A percentile compares a stretch with the other conserved stretches of the same genome.
Conservation (phyloP, 108 stramenopile species). For the Asterionellopsis glacialis region DNA sequence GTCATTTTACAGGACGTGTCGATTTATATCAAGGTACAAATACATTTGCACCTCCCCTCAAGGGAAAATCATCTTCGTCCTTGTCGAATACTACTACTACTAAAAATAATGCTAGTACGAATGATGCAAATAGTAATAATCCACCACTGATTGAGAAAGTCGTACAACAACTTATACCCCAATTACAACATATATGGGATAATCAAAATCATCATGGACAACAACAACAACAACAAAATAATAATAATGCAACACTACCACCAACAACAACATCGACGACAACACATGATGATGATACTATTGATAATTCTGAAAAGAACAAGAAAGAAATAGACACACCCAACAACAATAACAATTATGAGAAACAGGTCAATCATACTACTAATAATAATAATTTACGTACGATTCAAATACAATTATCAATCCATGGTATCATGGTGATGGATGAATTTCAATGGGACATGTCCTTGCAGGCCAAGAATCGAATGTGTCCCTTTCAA, state of each 20-base stretch:
- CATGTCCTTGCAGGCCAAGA: conserved; percentile 14
- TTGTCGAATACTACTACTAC: too few relatives aligned
- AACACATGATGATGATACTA: too few relatives aligned
- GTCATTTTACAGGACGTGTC: conserved; percentile 62
- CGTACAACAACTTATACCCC: too few relatives aligned
- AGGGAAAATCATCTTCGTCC: neutral
- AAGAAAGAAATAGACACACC: too few relatives aligned
- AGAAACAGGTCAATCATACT: too few relatives aligned
- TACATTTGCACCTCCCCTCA: conserved; percentile 47
- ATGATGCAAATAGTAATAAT: too few relatives aligned
- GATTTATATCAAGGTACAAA: conserved; percentile 43
- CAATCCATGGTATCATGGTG: conserved; percentile 26
- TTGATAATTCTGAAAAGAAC: too few relatives aligned
- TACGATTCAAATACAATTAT: conserved; percentile 37
- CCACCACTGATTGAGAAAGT: conserved; percentile 9
- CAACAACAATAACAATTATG: neutral
- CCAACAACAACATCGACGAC: too few relatives aligned
- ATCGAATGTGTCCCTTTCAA: conserved; percentile 39
- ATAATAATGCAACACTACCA: too few relatives aligned
- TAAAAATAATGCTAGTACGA: too few relatives aligned
- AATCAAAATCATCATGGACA: too few relatives aligned
- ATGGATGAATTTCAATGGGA: conserved; percentile 66
- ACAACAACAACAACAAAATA: neutral
- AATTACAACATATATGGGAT: too few relatives aligned
- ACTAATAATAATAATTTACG: conserved; percentile 12